phyloP scores from a whole-genome alignment of 78 protist species.

The Dictyostelium citrinum region DNA sequence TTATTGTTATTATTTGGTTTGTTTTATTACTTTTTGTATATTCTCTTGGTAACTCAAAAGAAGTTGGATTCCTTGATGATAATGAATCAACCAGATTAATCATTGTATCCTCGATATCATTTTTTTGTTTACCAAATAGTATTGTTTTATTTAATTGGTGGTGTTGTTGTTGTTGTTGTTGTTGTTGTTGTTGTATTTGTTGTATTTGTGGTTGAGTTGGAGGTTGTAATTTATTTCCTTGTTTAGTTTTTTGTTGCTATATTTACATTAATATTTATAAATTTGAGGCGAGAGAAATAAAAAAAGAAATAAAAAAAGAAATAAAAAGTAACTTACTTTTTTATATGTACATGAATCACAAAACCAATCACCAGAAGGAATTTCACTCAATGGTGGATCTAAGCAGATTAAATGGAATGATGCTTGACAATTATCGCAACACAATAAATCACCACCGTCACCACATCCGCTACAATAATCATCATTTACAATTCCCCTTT shows the following conservation, averaged over 20 bases:
- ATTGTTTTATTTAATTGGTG: neutral
- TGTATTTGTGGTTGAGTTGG: neutral
- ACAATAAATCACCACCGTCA: conserved; percentile 71
- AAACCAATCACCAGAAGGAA: conserved; percentile 70
- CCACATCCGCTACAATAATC: conserved; percentile 57
- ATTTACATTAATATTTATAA: neutral
- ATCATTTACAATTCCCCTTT: conserved; percentile 37
- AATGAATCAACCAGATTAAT: neutral
- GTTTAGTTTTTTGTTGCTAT: neutral
- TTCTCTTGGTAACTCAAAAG: conserved; percentile 14
- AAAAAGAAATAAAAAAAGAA: neutral
- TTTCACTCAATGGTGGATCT: conserved; percentile 47
- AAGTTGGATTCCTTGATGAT: conserved; percentile 13
- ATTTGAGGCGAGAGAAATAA: no score
- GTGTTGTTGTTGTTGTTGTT: neutral
- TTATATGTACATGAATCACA: conserved; percentile 32
- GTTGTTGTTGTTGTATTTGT: neutral
- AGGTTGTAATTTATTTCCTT: neutral
- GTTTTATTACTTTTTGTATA: neutral
- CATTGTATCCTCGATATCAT: neutral
- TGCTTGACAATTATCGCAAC: conserved; percentile 64
- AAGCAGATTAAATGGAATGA: conserved; percentile 64
- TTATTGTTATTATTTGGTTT: neutral
- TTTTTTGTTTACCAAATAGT: neutral
- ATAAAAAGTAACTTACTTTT: neutral